Conservation (phyloP, 2,329 filamentous ascomycete species). For the Xylogone sp. region DNA sequence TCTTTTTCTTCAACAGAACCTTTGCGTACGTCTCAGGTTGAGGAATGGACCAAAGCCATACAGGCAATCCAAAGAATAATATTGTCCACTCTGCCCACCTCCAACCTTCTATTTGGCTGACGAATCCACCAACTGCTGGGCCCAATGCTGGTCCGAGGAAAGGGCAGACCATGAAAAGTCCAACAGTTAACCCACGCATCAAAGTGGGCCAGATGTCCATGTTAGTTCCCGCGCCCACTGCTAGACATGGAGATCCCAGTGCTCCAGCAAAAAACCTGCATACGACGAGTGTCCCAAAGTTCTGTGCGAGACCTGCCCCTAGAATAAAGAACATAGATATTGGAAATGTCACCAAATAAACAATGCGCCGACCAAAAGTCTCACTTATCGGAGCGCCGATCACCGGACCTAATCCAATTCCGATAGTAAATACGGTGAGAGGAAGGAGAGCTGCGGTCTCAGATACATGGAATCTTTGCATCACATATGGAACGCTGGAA, state of each 20-base stretch:
- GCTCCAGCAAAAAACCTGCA: conserved; percentile 55
- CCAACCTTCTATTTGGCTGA: conserved; percentile 19
- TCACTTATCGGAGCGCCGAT: conserved; percentile 57
- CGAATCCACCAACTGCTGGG: conserved; percentile 20
- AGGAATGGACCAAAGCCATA: conserved; percentile 8
- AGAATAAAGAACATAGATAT: conserved; percentile 52
- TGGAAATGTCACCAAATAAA: conserved; percentile 45
- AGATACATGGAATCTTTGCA: conserved; percentile 48
- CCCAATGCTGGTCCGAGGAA: conserved; percentile 14
- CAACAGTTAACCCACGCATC: conserved; percentile 5
- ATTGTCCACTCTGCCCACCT: conserved; percentile 16
- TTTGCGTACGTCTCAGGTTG: conserved; percentile 15
- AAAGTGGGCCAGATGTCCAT: conserved; percentile 13
- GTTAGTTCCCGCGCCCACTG: conserved; percentile 10
- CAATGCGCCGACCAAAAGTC: conserved; percentile 47
- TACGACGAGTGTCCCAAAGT: conserved; percentile 46
- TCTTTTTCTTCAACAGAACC: conserved; percentile 7
- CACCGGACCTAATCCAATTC: conserved; percentile 56
- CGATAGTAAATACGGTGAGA: conserved; percentile 55
- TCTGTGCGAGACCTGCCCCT: conserved; percentile 48
- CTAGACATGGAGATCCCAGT: conserved; percentile 18
- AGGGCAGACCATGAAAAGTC: conserved; percentile 10
- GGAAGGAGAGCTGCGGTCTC: conserved; percentile 53
- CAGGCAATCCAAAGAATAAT: conserved; percentile 6
- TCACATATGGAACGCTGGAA: conserved; percentile 41